Conservation (phyloP, 495 filamentous ascomycete genomes). For the Podospora australis region DNA sequence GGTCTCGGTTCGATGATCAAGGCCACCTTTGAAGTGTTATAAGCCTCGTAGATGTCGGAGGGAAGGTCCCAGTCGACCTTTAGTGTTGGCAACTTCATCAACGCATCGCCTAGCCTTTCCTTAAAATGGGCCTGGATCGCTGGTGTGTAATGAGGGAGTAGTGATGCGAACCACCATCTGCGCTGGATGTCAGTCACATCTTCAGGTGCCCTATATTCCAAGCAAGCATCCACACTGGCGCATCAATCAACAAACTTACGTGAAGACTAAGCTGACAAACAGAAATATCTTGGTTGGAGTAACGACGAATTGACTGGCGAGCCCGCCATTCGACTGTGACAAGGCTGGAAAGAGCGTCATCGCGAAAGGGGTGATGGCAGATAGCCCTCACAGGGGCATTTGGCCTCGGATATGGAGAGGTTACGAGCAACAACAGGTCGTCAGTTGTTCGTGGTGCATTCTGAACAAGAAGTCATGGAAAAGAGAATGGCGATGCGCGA, state of each 20-base stretch:
- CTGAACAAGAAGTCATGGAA: too few relatives aligned
- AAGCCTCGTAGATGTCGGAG: constrained; percentile 30
- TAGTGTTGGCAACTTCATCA: constrained; percentile 33
- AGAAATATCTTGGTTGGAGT: not conserved
- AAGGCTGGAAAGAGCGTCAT: too few relatives aligned
- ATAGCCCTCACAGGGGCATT: too few relatives aligned
- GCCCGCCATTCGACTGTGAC: too few relatives aligned
- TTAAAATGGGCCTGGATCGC: constrained; percentile 27
- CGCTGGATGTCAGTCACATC: not conserved
- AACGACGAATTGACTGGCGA: not conserved
- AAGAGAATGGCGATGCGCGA: too few relatives aligned
- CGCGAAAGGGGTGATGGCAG: too few relatives aligned
- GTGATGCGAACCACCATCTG: constrained; percentile 37
- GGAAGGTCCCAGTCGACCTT: constrained; percentile 34
- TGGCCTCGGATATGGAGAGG: too few relatives aligned
- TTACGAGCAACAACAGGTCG: too few relatives aligned
- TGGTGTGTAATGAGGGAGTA: constrained; percentile 35
- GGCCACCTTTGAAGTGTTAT: constrained; percentile 43
- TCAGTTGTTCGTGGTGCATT: too few relatives aligned
- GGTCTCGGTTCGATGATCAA: constrained; percentile 45
- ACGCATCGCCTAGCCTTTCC: constrained; percentile 29
- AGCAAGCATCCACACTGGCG: not conserved
- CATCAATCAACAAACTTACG: not conserved
- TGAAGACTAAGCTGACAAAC: not conserved
- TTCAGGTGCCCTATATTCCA: not conserved